Evolutionary conservation across 1,284 basidiomycete species (phyloP).

Genomic region (Schizophyllum amplum): DNA sequence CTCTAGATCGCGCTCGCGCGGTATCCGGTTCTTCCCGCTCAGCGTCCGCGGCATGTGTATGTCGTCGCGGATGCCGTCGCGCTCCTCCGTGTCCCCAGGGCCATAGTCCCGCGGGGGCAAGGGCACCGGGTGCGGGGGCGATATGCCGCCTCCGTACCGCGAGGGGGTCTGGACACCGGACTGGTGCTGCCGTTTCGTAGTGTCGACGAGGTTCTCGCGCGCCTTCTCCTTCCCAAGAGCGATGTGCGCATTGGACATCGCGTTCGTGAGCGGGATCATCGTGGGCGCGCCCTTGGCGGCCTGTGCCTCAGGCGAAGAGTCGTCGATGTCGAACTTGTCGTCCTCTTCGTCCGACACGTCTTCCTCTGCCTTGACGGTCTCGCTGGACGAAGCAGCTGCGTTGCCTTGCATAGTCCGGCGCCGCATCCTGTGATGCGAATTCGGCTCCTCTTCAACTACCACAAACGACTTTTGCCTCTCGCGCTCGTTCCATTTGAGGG

Average conservation of each 20-base stretch:
- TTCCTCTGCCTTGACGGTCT: conserved; percentile 17
- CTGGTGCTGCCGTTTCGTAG: conserved; percentile 13
- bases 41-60: conserved; percentile 37
- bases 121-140: conserved; percentile 34
- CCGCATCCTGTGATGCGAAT: conserved; percentile 32
- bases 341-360: conserved; percentile 38
- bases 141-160: conserved; percentile 25
- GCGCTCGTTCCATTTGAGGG: conserved; percentile 96
- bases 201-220: conserved; percentile 19
- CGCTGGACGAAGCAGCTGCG: conserved; percentile 13
- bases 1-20: conserved; percentile 27
- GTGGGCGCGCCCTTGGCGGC: conserved; percentile 8
- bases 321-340: conserved; percentile 82
- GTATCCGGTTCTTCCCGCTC: conserved; percentile 42
- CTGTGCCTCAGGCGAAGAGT: conserved; percentile 53
- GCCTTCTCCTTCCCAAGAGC: conserved; percentile 19
- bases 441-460: conserved; percentile 83
- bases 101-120: conserved; percentile 30
- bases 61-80: conserved; percentile 45
- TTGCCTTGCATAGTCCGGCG: conserved; percentile 6
- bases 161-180: conserved; percentile 17
- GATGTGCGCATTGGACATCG: conserved; percentile 1
- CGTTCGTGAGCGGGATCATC: background rate
- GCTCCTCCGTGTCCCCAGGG: conserved; percentile 21
- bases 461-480: conserved; percentile 97